Base-by-base conservation (phyloP, 495 filamentous ascomycete genomes). In the Penicillium tannophilum region DNA sequence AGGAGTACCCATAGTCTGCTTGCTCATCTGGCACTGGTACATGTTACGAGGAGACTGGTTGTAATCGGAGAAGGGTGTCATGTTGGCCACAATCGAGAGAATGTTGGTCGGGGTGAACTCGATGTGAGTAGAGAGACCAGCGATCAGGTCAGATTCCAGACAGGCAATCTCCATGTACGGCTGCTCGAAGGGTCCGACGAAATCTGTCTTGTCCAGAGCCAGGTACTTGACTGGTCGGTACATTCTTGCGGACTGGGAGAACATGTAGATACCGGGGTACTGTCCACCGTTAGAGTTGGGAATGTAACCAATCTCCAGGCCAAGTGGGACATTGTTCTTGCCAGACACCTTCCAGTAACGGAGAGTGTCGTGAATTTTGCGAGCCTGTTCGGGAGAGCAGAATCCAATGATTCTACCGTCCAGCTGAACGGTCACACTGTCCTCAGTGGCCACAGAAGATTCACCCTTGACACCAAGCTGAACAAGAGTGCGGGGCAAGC, bases 21-120 rank as follows among this genome's bases (percentile, higher is more conserved):
- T 98, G 73, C 92, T 91, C 94, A 98, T 98, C 79, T 98, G 94
- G 74, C 93, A 96, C 73, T 98, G 94, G 75, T 98, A 98, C 94
- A 98, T 98, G 75, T 98, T 98, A 80, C 94, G 84, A 12, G 94
- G 94, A 30, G 93, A 97, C 73, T 98, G 94, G 76, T 98, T 98
- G 80, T 96, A 96, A 71, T 98, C 91, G 59, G 94, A 97, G 76
- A 98, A 98, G 12, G 94, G 94, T 3, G 94, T 98, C 90, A 96
- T 93, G 78, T 98, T 98, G 61, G 94, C 94, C 47, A 98, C 80
- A 62, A 98, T 98, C 19, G 93, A 97, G 52, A 98, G 86, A 57
- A 98, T 97, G 69, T 97, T 95, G 53, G 93, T 98, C 12, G 94
- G 94, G 57, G 92, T 89, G 67, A 88, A 92, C 74, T 98, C 94